These are phyloP conservation scores for Crithidia thermophila DNA, from an alignment of 208 protist species.

Conservation along the genomic window DNA sequence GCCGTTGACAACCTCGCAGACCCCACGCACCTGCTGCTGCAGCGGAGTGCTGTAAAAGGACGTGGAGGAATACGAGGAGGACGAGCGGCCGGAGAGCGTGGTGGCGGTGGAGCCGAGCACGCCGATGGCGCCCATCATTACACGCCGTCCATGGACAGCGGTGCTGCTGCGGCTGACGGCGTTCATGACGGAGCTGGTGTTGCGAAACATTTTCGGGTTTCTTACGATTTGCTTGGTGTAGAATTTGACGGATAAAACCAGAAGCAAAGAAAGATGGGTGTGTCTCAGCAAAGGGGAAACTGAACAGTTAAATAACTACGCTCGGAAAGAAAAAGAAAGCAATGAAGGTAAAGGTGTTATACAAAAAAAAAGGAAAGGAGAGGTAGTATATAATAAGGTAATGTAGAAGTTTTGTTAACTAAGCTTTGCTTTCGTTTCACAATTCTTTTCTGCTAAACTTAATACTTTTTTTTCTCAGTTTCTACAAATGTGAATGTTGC, in stretches of 20 bases:
- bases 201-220: neutral
- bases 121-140: neutral
- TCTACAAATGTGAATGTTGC: too few relatives aligned
- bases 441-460: too few relatives aligned
- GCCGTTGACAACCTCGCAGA: neutral
- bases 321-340: neutral
- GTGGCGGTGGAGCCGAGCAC: neutral
- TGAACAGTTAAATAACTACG: neutral
- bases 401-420: too few relatives aligned
- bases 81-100: neutral
- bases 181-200: neutral
- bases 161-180: neutral
- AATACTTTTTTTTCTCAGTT: too few relatives aligned
- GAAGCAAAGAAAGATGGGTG: neutral
- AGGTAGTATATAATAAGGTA: too few relatives aligned
- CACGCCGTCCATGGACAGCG: neutral
- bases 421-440: too few relatives aligned
- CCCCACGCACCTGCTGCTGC: neutral
- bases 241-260: neutral
- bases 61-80: too few relatives aligned
- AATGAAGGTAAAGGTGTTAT: too few relatives aligned
- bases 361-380: neutral
- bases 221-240: neutral
- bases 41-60: conserved; percentile 3
- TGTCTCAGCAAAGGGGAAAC: neutral